These are phyloP conservation scores for Trichomonascaceae sp. DNA, from an alignment of 1,139 yeast species.

Conservation along the genomic window DNA sequence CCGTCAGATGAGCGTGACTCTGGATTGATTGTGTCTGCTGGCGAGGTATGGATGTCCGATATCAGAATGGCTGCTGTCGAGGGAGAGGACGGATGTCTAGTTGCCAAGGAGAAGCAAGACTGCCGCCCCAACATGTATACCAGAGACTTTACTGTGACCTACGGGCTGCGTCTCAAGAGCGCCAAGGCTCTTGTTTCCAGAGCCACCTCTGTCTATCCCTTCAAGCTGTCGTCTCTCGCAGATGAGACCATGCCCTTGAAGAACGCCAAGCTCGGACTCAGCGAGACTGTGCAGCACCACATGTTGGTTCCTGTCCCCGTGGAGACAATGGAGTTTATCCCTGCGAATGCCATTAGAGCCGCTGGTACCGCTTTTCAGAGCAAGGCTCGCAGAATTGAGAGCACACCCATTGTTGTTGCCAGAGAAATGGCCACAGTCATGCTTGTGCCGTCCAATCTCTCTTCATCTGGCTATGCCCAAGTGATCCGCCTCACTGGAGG, in stretches of 20 bases:
- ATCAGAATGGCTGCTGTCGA: constrained; percentile 62
- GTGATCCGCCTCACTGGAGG: constrained; percentile 76
- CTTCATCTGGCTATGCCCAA: constrained; percentile 39
- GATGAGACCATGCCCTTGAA: constrained; percentile 15
- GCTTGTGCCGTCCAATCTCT: constrained; percentile 33
- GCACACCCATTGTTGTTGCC: constrained; percentile 42
- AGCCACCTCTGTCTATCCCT: constrained; percentile 80
- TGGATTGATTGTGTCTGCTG: constrained; percentile 54
- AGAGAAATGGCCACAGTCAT: constrained; percentile 69
- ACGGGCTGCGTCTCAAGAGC: constrained; percentile 62
- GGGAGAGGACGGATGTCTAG: constrained; percentile 18
- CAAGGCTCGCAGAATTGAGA: constrained; percentile 9
- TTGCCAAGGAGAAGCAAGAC: constrained; percentile 18
- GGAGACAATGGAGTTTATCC: constrained; percentile 55
- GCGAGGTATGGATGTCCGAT: constrained; percentile 82
- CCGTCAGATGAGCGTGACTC: constrained; percentile 25
- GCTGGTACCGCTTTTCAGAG: constrained; percentile 10
- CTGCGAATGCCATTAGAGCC: constrained; percentile 41
- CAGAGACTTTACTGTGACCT: constrained; percentile 73
- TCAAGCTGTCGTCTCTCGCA: constrained; percentile 42
- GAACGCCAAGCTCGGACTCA: constrained; percentile 60
- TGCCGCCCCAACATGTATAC: constrained; percentile 53
- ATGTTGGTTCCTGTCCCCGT: constrained; percentile 66
- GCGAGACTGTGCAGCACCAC: constrained; percentile 72
- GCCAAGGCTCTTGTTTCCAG: constrained; percentile 59